Evolutionary conservation across 257 asterid species (phyloP).

Genomic region (Thymus mandschuricus): DNA sequence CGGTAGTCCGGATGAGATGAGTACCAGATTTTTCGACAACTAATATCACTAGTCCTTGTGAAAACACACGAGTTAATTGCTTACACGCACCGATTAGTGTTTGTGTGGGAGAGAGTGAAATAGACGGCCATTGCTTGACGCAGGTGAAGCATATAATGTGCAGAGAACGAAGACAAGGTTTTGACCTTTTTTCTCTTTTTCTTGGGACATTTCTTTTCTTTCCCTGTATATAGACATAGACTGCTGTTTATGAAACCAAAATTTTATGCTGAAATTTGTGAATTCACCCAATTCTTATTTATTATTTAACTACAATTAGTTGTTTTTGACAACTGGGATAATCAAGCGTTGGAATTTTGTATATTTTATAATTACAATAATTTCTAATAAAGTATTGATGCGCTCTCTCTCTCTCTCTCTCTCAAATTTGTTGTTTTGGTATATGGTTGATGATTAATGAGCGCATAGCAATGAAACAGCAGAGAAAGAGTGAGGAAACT

Average conservation of each 20-base stretch:
- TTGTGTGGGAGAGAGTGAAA: not conserved
- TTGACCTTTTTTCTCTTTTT: conserved; percentile 2
- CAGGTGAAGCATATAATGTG: too few relatives aligned
- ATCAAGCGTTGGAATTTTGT: not conserved
- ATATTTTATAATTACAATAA: not conserved
- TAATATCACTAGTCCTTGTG: not conserved
- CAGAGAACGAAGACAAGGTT: conserved; percentile 4
- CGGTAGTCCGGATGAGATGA: conserved; percentile 59
- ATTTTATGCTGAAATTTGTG: not conserved
- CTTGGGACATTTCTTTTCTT: not conserved
- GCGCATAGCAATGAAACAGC: not conserved
- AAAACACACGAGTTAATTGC: not conserved
- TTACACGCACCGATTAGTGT: too few relatives aligned
- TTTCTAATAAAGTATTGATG: not conserved
- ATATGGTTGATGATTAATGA: not conserved
- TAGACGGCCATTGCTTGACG: too few relatives aligned
- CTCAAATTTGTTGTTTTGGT: not conserved
- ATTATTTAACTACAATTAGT: too few relatives aligned
- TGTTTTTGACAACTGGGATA: too few relatives aligned
- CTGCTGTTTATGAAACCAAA: not conserved
- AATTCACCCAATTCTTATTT: not conserved
- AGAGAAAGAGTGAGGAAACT: conserved; percentile 18
- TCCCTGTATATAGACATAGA: not conserved
- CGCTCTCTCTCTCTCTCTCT: not conserved
- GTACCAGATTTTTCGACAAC: conserved; percentile 59